phyloP scores from a whole-genome alignment of 2,329 filamentous ascomycete species.

The Neoascochyta sp. region DNA sequence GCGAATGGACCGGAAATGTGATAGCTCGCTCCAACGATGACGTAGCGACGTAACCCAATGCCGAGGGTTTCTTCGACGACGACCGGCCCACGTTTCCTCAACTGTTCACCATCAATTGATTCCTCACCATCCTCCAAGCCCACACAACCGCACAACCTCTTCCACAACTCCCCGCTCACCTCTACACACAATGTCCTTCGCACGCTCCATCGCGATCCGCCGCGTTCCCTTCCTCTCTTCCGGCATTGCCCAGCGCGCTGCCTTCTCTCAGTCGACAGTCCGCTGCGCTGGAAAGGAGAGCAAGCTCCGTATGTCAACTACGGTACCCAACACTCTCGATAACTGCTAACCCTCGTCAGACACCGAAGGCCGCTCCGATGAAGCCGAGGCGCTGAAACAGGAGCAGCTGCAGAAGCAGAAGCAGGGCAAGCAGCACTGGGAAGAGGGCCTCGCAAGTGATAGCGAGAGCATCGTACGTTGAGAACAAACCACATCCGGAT shows the following conservation, averaged over 20 bases:
- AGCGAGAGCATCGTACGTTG: constrained; percentile 42
- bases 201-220: constrained; percentile 32
- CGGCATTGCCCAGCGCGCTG: constrained; percentile 31
- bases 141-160: constrained; percentile 1
- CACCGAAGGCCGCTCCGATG: constrained; percentile 34
- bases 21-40: too few relatives aligned
- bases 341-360: too few relatives aligned
- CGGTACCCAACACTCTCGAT: too few relatives aligned
- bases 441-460: constrained; percentile 43
- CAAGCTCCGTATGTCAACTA: constrained; percentile 39
- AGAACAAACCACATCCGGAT: too few relatives aligned
- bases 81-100: too few relatives aligned
- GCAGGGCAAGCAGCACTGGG: constrained; percentile 44
- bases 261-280: constrained; percentile 40
- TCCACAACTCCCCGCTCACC: constrained; percentile 1
- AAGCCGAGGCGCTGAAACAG: constrained; percentile 44
- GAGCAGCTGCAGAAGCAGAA: constrained; percentile 44
- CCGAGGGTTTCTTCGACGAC: too few relatives aligned
- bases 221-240: constrained; percentile 23
- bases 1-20: too few relatives aligned
- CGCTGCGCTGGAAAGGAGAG: constrained; percentile 44
- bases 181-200: constrained; percentile 37
- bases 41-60: too few relatives aligned
- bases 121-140: too few relatives aligned
- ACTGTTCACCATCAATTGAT: too few relatives aligned